These are phyloP conservation scores for Dichotomocladium elegans DNA, from an alignment of 371 early-diverging fungal species.

Conservation along the genomic window DNA sequence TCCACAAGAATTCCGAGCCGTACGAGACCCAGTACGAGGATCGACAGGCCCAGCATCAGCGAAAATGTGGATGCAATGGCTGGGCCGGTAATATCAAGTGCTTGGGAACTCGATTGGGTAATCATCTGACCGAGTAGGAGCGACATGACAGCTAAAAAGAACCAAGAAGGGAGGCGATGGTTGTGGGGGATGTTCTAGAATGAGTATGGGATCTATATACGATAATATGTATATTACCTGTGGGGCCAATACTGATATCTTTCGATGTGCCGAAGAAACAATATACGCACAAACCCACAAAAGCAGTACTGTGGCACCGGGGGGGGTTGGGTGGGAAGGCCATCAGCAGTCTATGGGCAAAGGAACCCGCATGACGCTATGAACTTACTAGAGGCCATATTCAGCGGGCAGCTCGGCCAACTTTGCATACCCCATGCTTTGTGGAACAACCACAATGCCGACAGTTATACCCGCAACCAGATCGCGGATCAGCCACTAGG, in stretches of 20 bases:
- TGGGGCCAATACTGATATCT: constrained; percentile 86
- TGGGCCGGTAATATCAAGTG: constrained; percentile 32
- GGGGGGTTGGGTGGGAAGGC: neutral
- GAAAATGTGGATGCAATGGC: constrained; percentile 57
- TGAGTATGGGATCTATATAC: too few species aligned
- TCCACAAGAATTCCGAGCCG: constrained; percentile 84
- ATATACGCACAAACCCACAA: constrained; percentile 78
- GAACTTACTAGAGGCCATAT: constrained; percentile 82
- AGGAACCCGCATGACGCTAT: neutral
- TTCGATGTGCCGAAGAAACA: constrained; percentile 80
- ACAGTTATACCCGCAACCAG: constrained; percentile 87
- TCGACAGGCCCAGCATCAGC: constrained; percentile 57
- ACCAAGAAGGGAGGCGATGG: too few species aligned
- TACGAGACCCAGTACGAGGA: constrained; percentile 69
- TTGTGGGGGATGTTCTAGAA: neutral
- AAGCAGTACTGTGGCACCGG: constrained; percentile 33
- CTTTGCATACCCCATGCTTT: constrained; percentile 81
- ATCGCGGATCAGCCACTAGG: constrained; percentile 76
- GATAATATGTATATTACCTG: too few species aligned
- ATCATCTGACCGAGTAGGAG: constrained; percentile 70
- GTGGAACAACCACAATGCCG: constrained; percentile 83
- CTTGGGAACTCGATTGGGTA: constrained; percentile 27
- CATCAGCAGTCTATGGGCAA: neutral
- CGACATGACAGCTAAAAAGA: constrained; percentile 80
- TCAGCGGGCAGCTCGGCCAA: constrained; percentile 78